Evolutionary conservation across 257 asterid genomes (phyloP).

Genomic region (Solanum pinnatisectum): DNA sequence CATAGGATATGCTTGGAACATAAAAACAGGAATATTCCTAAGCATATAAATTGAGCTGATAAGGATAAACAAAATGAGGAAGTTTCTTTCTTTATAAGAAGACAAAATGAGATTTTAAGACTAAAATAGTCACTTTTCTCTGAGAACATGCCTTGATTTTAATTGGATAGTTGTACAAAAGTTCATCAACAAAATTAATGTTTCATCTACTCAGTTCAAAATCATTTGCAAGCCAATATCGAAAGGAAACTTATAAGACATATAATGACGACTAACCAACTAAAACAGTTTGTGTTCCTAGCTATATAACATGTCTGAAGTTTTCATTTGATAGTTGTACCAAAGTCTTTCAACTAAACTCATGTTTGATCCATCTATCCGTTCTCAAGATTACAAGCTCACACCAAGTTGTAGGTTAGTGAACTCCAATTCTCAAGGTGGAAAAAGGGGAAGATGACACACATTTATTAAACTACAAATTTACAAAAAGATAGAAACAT

Average conservation of each 20-base stretch:
- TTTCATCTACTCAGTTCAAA: background rate
- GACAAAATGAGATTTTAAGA: too few species aligned
- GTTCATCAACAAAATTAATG: background rate
- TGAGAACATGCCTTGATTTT: background rate
- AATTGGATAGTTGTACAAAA: background rate
- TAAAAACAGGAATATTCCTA: too few species aligned
- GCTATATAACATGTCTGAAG: background rate
- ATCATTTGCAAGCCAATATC: background rate
- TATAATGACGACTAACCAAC: background rate
- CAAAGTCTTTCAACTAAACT: background rate
- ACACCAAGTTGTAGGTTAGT: constrained; percentile 24
- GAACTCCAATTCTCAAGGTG: constrained; percentile 15
- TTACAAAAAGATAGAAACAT: too few species aligned
- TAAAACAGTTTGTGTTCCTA: background rate
- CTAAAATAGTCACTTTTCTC: too few species aligned
- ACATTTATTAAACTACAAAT: too few species aligned
- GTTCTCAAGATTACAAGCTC: background rate
- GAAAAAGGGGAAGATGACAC: too few species aligned
- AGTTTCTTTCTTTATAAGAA: too few species aligned
- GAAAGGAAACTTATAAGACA: background rate
- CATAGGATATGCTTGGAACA: too few species aligned
- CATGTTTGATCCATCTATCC: background rate
- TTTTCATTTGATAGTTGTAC: background rate
- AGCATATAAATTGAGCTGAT: too few species aligned
- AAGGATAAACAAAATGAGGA: too few species aligned